phyloP scores from a whole-genome alignment of 2,329 filamentous ascomycete genomes.

The Cladophialophora immunda region DNA sequence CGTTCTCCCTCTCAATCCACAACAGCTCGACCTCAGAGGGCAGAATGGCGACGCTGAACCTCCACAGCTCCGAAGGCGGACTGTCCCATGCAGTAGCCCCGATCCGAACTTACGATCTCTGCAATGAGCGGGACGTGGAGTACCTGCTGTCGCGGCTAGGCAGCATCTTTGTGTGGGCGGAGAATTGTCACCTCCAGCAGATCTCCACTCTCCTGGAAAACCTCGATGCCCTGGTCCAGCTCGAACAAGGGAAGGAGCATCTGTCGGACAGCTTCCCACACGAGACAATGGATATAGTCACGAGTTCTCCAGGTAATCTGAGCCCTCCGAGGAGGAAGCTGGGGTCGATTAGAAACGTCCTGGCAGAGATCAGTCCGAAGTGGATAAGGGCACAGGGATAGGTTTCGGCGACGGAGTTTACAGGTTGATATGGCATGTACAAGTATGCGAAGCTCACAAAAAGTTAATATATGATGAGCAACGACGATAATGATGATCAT shows the following conservation, averaged over 20 bases:
- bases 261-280: conserved; percentile 13
- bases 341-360: conserved; percentile 3
- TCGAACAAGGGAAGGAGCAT: conserved; percentile 18
- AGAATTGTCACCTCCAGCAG: conserved; percentile 27
- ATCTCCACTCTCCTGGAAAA: conserved; percentile 30
- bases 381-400: conserved; percentile 11
- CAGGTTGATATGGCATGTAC: background rate
- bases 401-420: background rate
- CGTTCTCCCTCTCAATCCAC: conserved; percentile 33
- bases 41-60: conserved; percentile 29
- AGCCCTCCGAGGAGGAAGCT: conserved; percentile 10
- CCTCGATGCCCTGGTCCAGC: conserved; percentile 23
- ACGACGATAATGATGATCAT: conserved; percentile 11
- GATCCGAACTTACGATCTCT: conserved; percentile 31
- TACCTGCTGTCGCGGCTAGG: conserved; percentile 26
- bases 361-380: conserved; percentile 12
- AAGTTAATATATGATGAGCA: background rate
- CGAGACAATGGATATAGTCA: conserved; percentile 5
- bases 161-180: conserved; percentile 35
- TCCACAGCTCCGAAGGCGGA: conserved; percentile 23
- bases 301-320: background rate
- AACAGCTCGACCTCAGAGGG: conserved; percentile 4
- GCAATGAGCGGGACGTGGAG: conserved; percentile 31
- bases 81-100: conserved; percentile 15
- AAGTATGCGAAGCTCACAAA: background rate